A percentile compares a stretch with the other conserved stretches of the same genome.
phyloP scores from a whole-genome alignment of 2,329 filamentous ascomycete species.

The Plenodomus biglobosus region DNA sequence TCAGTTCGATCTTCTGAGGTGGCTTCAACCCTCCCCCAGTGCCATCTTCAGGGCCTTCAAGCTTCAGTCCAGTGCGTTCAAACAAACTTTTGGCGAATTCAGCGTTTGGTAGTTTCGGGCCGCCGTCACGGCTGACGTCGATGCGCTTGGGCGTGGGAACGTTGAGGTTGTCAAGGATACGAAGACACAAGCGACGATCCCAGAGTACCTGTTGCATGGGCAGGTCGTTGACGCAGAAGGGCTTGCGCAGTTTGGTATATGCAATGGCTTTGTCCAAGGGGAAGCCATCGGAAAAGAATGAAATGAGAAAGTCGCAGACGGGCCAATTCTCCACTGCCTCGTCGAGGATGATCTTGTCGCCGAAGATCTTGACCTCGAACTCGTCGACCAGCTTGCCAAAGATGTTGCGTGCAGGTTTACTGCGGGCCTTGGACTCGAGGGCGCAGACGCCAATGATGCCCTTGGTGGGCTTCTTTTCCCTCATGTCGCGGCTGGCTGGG shows the following conservation, averaged over 20 bases:
- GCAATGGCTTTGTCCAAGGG: conserved; percentile 95
- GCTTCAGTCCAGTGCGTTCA: conserved; percentile 73
- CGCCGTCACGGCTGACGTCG: conserved; percentile 91
- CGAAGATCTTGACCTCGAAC: conserved; percentile 97
- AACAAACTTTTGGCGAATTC: conserved; percentile 80
- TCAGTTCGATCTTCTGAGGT: conserved; percentile 73
- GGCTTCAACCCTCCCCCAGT: conserved; percentile 59
- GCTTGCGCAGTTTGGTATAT: conserved; percentile 88
- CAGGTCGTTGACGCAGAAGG: conserved; percentile 96
- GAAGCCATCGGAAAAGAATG: conserved; percentile 97
- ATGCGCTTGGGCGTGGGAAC: conserved; percentile 87
- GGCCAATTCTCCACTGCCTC: conserved; percentile 97
- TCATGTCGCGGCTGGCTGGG: conserved; percentile 64
- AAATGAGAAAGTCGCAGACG: conserved; percentile 93
- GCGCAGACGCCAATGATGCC: conserved; percentile 90
- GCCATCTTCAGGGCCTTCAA: conserved; percentile 71
- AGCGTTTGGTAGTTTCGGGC: conserved; percentile 73
- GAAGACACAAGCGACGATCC: conserved; percentile 89
- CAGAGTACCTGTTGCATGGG: conserved; percentile 97
- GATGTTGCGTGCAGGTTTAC: conserved; percentile 96
- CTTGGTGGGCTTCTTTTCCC: conserved; percentile 55
- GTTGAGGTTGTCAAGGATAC: conserved; percentile 82
- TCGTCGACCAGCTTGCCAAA: conserved; percentile 89
- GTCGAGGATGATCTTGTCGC: conserved; percentile 97
- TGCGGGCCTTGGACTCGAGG: conserved; percentile 90